Percentiles rank a stretch among this genome's conserved stretches.
Conservation (phyloP, 1,284 basidiomycete species). For the Takashimella koratensis region DNA sequence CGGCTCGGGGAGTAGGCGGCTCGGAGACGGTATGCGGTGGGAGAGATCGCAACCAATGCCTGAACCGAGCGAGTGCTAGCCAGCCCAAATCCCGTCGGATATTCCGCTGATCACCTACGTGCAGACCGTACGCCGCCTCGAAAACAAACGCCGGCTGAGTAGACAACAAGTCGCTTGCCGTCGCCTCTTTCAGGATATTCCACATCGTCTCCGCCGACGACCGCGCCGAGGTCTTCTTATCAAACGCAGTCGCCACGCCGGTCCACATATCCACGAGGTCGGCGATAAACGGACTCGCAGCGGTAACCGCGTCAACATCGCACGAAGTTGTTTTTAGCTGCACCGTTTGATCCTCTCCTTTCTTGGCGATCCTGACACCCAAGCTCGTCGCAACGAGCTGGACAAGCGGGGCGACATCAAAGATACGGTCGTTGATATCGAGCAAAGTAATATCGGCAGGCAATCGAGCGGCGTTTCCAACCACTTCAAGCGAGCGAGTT, state of each 20-base stretch:
- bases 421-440: background rate
- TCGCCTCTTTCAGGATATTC: constrained; percentile 17
- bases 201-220: background rate
- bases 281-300: constrained; percentile 12
- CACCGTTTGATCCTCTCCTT: background rate
- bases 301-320: constrained; percentile 14
- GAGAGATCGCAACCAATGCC: constrained; percentile 29
- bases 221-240: background rate
- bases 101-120: constrained; percentile 35
- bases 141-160: constrained; percentile 30
- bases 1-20: background rate
- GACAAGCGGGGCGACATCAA: constrained; percentile 1
- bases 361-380: constrained; percentile 3
- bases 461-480: background rate
- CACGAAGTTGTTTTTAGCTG: constrained; percentile 10
- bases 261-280: constrained; percentile 18
- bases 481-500: background rate
- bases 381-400: background rate
- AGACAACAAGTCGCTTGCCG: constrained; percentile 4
- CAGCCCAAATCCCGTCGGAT: constrained; percentile 40
- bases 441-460: background rate
- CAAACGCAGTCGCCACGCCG: background rate
- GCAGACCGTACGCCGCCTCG: constrained; percentile 38
- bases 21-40: background rate
- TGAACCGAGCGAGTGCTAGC: constrained; percentile 35